Percentiles rank a stretch among this genome's conserved stretches.
phyloP scores from a whole-genome alignment of 148 eudicot species.

The Rhododendron mucronatum region DNA sequence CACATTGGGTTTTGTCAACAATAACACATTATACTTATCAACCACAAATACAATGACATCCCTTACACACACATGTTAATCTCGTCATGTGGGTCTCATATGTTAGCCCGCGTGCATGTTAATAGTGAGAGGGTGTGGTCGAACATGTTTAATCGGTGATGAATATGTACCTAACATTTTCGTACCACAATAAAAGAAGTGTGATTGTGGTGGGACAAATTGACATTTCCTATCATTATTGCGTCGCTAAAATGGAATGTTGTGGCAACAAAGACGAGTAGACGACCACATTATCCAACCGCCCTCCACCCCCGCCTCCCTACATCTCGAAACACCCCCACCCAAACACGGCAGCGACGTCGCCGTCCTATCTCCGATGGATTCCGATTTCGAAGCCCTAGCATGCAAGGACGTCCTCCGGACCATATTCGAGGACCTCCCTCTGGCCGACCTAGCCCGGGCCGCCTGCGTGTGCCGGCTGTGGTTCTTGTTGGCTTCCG shows the following conservation, averaged over 20 bases:
- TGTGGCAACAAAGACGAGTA: constrained; percentile 36
- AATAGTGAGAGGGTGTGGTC: no score
- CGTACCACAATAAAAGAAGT: no score
- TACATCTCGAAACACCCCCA: not conserved
- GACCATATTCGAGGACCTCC: constrained; percentile 58
- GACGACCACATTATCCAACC: constrained; percentile 20
- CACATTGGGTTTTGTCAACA: no score
- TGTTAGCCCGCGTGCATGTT: no score
- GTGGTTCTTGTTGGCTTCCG: constrained; percentile 70
- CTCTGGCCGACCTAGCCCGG: constrained; percentile 60
- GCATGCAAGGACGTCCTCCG: constrained; percentile 56
- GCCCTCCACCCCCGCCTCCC: constrained; percentile 16
- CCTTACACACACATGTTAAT: no score
- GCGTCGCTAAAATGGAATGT: constrained; percentile 23
- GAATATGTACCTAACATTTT: no score
- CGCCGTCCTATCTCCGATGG: constrained; percentile 44
- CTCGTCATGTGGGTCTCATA: no score
- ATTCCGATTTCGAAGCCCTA: constrained; percentile 45
- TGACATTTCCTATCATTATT: no score
- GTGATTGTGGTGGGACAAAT: no score
- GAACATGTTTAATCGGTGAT: no score
- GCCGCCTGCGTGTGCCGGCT: constrained; percentile 69
- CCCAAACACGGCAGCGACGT: not conserved
- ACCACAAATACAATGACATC: no score
- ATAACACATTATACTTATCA: no score